Percentiles rank a stretch among this genome's conserved stretches.
phyloP scores from a whole-genome alignment of 305 asterid genomes.

The Andrographis paniculata region DNA sequence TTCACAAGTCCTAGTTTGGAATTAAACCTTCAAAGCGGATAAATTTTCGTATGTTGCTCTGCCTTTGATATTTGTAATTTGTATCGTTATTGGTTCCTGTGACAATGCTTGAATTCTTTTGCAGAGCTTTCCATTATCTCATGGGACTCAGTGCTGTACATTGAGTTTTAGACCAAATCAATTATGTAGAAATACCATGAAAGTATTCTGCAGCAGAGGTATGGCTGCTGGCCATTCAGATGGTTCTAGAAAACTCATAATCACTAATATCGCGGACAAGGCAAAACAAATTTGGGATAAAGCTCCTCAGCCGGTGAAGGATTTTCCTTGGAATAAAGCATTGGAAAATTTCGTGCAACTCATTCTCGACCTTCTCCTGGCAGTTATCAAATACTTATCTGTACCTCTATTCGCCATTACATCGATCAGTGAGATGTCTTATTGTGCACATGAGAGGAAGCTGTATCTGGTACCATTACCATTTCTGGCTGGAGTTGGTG shows the following conservation, averaged over 20 bases:
- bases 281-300: conserved; percentile 61
- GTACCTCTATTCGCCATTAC: conserved; percentile 55
- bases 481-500: conserved; percentile 56
- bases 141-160: conserved; percentile 24
- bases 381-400: conserved; percentile 50
- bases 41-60: no score
- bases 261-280: conserved; percentile 33
- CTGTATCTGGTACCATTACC: conserved; percentile 59
- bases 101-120: no score
- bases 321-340: conserved; percentile 79
- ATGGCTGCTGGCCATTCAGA: conserved; percentile 58
- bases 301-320: conserved; percentile 66
- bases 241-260: conserved; percentile 33
- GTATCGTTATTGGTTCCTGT: no score
- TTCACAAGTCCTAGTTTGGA: no score
- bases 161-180: conserved; percentile 32
- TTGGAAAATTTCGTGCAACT: conserved; percentile 65
- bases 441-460: conserved; percentile 92
- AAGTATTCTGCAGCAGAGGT: conserved; percentile 41
- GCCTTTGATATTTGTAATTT: no score
- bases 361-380: conserved; percentile 49
- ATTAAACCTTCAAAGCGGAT: no score
- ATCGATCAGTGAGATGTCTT: conserved; percentile 78
- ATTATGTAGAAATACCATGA: conserved; percentile 21
- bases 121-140: conserved; percentile 34